A percentile compares a stretch with the other conserved stretches of the same genome.
Conservation (phyloP, 495 filamentous ascomycete species). For the Aspergillus sclerotioniger region DNA sequence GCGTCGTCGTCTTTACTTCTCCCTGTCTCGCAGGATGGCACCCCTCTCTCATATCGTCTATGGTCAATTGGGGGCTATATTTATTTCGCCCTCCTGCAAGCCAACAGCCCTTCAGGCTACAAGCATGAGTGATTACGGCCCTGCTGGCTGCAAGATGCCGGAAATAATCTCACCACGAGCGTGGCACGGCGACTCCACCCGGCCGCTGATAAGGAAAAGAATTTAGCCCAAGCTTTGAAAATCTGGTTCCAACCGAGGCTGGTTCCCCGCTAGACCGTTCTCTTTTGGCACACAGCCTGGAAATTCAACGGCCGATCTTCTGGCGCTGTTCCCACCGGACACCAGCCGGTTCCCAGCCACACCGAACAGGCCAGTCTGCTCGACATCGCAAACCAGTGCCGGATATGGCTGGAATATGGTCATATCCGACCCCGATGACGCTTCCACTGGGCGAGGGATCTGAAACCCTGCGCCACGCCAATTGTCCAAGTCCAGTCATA, state of each 20-base stretch:
- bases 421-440: neutral
- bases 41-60: too few relatives aligned
- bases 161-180: neutral
- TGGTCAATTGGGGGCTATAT: too few relatives aligned
- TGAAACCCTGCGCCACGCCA: too few relatives aligned
- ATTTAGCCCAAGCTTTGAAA: conserved; percentile 5
- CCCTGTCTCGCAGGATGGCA: neutral
- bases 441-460: too few relatives aligned
- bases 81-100: too few relatives aligned
- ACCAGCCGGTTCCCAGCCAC: neutral
- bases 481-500: too few relatives aligned
- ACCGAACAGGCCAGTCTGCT: neutral
- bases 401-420: neutral
- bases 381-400: neutral
- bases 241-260: neutral
- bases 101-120: too few relatives aligned
- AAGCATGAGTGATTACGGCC: too few relatives aligned
- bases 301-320: conserved; percentile 5
- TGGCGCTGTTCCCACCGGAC: neutral
- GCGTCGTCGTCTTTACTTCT: neutral
- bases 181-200: neutral
- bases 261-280: neutral
- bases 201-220: conserved; percentile 4
- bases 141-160: too few relatives aligned
- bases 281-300: neutral